A percentile compares a stretch with the other conserved stretches of the same genome.
These are phyloP conservation scores for Cymodocea nodosa DNA, from an alignment of 116 monocot species.

Conservation along the genomic window DNA sequence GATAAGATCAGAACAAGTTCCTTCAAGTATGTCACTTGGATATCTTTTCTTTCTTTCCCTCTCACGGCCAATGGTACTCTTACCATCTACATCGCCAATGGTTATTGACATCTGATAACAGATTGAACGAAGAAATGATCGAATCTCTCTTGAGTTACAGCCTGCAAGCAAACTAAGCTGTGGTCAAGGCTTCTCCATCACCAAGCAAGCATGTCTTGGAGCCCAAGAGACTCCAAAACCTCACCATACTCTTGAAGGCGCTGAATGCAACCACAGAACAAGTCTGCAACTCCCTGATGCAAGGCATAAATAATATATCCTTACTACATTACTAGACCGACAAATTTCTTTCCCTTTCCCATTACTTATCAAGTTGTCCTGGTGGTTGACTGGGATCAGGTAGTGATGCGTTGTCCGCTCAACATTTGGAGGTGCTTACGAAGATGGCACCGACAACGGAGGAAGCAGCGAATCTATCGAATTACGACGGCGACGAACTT, in stretches of 20 bases:
- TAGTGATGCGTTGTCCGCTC: conserved; percentile 24
- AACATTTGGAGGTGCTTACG: conserved; percentile 49
- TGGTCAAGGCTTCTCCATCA: conserved; percentile 31
- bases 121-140: conserved; percentile 85
- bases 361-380: not conserved
- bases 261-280: conserved; percentile 57
- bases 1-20: conserved; percentile 79
- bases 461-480: conserved; percentile 51
- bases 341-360: not conserved
- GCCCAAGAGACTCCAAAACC: conserved; percentile 74
- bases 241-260: conserved; percentile 84
- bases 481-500: conserved; percentile 38
- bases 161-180: conserved; percentile 35
- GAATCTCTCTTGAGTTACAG: conserved; percentile 83
- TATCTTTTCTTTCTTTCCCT: not conserved
- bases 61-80: not conserved
- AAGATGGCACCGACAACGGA: conserved; percentile 62
- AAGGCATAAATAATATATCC: conserved; percentile 22
- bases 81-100: not conserved
- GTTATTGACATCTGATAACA: conserved; percentile 7
- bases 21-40: conserved; percentile 35
- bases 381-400: conserved; percentile 24
- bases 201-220: conserved; percentile 61
- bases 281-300: conserved; percentile 40
- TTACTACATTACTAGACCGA: not conserved